Evolutionary conservation across 805 yeast species (phyloP).

Genomic region (Teunomyces aglyptinius): DNA sequence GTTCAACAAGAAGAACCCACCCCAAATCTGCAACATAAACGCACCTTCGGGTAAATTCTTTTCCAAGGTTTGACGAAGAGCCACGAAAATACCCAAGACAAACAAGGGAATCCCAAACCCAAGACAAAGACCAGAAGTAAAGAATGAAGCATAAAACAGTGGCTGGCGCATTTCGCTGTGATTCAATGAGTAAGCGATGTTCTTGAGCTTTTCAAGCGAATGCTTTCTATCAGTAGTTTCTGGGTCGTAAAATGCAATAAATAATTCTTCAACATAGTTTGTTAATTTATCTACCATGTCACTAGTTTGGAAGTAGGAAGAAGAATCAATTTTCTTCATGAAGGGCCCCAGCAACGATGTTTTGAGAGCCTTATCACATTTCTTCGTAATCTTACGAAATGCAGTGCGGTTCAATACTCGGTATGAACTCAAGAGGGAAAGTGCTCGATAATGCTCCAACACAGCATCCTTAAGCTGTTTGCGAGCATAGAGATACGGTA

Average conservation of each 20-base stretch:
- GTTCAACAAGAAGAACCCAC: constrained; percentile 71
- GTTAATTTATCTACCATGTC: constrained; percentile 65
- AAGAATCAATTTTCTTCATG: constrained; percentile 53
- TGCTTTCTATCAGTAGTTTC: constrained; percentile 52
- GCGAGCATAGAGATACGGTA: constrained; percentile 64
- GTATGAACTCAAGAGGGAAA: constrained; percentile 69
- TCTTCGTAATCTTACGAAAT: constrained; percentile 82
- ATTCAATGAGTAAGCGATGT: constrained; percentile 40
- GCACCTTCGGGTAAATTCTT: constrained; percentile 53
- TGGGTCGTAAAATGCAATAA: constrained; percentile 60
- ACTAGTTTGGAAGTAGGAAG: constrained; percentile 58
- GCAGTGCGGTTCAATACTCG: constrained; percentile 82
- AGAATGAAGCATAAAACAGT: constrained; percentile 45
- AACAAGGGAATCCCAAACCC: constrained; percentile 74
- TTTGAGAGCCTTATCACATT: constrained; percentile 74
- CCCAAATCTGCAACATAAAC: constrained; percentile 84
- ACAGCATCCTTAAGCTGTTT: constrained; percentile 67
- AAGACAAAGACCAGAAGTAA: constrained; percentile 61
- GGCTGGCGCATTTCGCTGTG: constrained; percentile 25
- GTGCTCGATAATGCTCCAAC: constrained; percentile 68
- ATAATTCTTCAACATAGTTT: constrained; percentile 64
- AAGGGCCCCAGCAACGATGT: constrained; percentile 45
- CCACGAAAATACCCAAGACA: constrained; percentile 54
- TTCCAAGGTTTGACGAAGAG: constrained; percentile 38
- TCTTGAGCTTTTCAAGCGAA: constrained; percentile 64